Conservation (phyloP, 805 yeast genomes). For the Metschnikowia anglica region DNA sequence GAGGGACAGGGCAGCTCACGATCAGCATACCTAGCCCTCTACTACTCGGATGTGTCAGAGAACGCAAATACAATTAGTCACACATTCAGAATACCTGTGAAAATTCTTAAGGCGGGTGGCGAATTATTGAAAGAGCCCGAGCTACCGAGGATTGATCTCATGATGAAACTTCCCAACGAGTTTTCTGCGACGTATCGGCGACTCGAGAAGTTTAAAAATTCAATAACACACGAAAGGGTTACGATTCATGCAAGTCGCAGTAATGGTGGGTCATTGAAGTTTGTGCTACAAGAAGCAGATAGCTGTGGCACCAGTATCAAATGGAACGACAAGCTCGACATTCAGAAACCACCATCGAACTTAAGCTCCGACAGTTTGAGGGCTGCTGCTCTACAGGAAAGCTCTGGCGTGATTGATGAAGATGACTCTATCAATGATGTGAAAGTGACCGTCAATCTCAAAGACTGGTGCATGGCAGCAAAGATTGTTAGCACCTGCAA, state of each 20-base stretch:
- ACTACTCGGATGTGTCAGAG: conserved; percentile 49
- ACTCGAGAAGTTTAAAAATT: conserved; percentile 61
- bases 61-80: conserved; percentile 53
- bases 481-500: conserved; percentile 61
- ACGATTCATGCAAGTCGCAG: conserved; percentile 49
- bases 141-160: conserved; percentile 51
- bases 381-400: conserved; percentile 17
- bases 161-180: conserved; percentile 52
- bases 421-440: conserved; percentile 29
- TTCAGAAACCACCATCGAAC: conserved; percentile 33
- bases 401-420: conserved; percentile 13
- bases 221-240: conserved; percentile 40
- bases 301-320: conserved; percentile 51
- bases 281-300: conserved; percentile 56
- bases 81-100: conserved; percentile 69
- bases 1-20: conserved; percentile 30
- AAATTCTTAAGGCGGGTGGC: conserved; percentile 56
- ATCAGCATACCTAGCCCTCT: conserved; percentile 54
- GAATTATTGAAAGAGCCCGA: conserved; percentile 59
- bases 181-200: conserved; percentile 56
- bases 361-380: conserved; percentile 27
- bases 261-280: conserved; percentile 48
- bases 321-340: conserved; percentile 57
- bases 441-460: conserved; percentile 52
- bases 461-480: conserved; percentile 69